Conservation (phyloP, 2,329 filamentous ascomycete species). For the Albophoma yamanashiensis region DNA sequence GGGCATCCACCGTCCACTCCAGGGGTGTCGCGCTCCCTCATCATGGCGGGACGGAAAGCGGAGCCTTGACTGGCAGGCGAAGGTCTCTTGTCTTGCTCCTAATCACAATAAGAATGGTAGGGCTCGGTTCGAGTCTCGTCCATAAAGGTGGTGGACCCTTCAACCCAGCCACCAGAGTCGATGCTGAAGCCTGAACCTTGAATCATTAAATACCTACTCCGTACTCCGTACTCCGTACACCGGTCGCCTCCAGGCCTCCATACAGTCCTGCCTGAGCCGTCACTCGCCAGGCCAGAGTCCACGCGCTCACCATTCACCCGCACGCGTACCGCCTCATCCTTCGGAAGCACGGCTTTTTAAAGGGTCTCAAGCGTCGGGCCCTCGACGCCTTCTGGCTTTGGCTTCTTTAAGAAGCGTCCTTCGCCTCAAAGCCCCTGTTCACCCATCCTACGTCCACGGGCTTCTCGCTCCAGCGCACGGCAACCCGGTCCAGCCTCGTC, state of each 20-base stretch:
- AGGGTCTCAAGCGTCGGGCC: background rate
- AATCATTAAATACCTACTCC: slow-evolving; percentile 1
- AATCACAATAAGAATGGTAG: slow-evolving; percentile 1
- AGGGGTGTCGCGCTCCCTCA: background rate
- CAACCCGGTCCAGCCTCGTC: background rate
- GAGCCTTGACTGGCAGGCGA: background rate
- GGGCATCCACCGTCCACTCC: background rate
- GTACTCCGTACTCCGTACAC: too few relatives aligned
- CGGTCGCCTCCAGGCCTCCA: background rate
- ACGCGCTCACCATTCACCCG: background rate
- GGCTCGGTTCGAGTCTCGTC: background rate
- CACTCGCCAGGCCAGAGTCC: background rate
- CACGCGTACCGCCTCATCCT: background rate
- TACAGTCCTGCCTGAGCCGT: background rate
- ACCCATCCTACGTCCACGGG: background rate
- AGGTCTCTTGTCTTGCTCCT: background rate
- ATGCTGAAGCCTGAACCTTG: background rate
- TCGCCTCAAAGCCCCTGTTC: background rate
- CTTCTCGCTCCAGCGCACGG: background rate
- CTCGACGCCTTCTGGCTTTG: background rate
- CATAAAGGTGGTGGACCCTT: background rate
- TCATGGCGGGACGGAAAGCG: background rate
- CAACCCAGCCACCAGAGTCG: background rate
- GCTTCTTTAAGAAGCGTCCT: background rate
- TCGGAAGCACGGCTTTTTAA: background rate